Conservation (phyloP, 140 eudicot genomes). For the Oenanthe javanica region DNA sequence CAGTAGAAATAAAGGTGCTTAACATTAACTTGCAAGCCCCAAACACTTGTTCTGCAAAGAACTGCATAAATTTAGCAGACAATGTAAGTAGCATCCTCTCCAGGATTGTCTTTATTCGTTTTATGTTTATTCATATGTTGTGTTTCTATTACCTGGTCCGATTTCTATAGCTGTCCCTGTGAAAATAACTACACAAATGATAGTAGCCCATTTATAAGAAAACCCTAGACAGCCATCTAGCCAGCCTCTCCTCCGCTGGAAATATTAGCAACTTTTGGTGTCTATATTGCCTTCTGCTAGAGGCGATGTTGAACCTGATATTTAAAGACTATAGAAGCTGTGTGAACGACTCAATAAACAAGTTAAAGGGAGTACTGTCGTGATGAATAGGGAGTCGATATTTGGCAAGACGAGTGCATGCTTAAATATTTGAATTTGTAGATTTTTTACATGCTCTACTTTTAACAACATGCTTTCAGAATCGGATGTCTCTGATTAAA, state of each 20-base stretch:
- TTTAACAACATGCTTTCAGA: neutral
- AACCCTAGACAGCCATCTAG: slow-evolving; percentile 9
- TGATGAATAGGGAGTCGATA: too few species aligned
- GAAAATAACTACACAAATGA: neutral
- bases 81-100: neutral
- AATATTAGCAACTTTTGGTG: slow-evolving; percentile 14
- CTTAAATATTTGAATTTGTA: too few species aligned
- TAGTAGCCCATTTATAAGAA: slow-evolving; percentile 7
- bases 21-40: neutral
- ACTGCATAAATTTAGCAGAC: neutral
- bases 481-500: too few species aligned
- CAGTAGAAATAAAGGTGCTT: neutral
- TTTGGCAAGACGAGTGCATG: neutral
- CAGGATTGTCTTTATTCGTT: neutral
- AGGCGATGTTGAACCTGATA: slow-evolving; percentile 19
- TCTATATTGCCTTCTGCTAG: slow-evolving; percentile 10
- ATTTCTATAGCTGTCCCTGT: too few species aligned
- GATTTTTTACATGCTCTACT: too few species aligned
- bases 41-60: neutral
- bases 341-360: neutral
- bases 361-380: neutral
- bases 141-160: neutral
- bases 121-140: neutral
- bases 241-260: slow-evolving; percentile 5
- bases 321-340: slow-evolving; percentile 19